A percentile compares a stretch with the other conserved stretches of the same genome.
Evolutionary conservation across 208 protist species (phyloP).

Genomic region (Strigomonas culicis): DNA sequence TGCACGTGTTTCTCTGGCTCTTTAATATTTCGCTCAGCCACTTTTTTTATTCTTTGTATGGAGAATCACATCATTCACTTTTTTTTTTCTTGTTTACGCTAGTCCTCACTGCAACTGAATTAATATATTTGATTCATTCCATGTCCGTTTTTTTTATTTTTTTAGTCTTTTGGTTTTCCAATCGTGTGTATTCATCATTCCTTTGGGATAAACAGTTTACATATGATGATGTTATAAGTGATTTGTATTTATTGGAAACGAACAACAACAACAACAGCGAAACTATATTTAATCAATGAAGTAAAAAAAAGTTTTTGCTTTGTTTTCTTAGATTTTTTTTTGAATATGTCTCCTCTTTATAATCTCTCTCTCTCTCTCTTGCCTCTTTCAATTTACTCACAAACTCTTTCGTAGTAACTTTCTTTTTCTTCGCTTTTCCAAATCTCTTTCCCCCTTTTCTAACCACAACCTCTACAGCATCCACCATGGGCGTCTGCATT

Average conservation of each 20-base stretch:
- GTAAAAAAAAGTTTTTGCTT: slow-evolving; percentile 5
- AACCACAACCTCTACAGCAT: background rate
- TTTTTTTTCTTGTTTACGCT: no score
- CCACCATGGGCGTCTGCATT: background rate
- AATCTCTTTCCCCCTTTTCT: slow-evolving; percentile 8
- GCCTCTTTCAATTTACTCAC: slow-evolving; percentile 3
- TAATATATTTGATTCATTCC: no score
- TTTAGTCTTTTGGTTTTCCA: no score
- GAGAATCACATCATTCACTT: no score
- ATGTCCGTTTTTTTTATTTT: no score
- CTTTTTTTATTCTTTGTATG: no score
- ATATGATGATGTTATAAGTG: no score
- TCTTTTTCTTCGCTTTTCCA: slow-evolving; percentile 6
- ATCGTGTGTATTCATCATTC: no score
- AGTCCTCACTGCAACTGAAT: no score
- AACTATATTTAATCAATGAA: slow-evolving; percentile 1
- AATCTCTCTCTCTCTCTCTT: slow-evolving; percentile 2
- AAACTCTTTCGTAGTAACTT: background rate
- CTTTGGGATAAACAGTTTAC: no score
- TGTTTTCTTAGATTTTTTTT: slow-evolving; percentile 1
- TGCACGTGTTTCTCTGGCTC: no score
- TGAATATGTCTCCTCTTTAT: background rate
- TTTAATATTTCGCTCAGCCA: no score
- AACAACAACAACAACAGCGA: background rate
- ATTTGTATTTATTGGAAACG: background rate